Evolutionary conservation across 176 grass and related monocot genomes (phyloP), one percentile per base, ranked within the genome.

Genomic region (Luzula sylvatica): DNA sequence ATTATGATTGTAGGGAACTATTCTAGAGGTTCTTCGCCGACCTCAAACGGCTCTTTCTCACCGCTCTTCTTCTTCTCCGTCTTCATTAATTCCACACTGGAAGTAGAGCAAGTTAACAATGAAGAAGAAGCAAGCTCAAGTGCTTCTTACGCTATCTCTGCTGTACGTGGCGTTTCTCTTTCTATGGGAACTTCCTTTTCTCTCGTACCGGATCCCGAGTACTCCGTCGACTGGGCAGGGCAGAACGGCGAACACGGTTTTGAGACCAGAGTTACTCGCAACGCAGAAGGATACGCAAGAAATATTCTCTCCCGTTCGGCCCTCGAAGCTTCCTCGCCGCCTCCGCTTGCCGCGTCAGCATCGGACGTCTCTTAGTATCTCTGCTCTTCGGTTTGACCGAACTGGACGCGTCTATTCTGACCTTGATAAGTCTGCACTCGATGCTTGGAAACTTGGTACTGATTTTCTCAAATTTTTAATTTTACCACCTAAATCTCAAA

Each of bases 151-250:
- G 38, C 6, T 79, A 3, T 41, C 26, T 20, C 25, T 79, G 1
- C 17, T 79, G 35, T 79, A 79, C 61, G 13, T 72, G 17, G 61
- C 45, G 13, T 54, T 79, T 49, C 60, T 79, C n/a, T 41, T 52
- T 9, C 53, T 72, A 43, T 79, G 44, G 7, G 68, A 72, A 45
- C 28, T 79, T 15, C 75, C 75, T n/a, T 79, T 79, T 50, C 45
- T 78, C 12, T 60, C 60, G 14, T 45, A 17, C 42, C 41, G 14
- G 0, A 50, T 42, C 26, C 11, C n/a, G 5, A 24, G n/a, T n/a
- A n/a, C 30, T 15, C 13, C 3, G 22, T 27, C 8, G 14, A n/a
- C 41, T 6, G 20, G 51, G 0, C 20, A 19, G 15, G 45, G 43
- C 42, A 17, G 23, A 70, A 40, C 48, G 23, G 20, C 14, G 8